phyloP scores from a whole-genome alignment of 2,329 filamentous ascomycete genomes.

The Helotiales sp. region DNA sequence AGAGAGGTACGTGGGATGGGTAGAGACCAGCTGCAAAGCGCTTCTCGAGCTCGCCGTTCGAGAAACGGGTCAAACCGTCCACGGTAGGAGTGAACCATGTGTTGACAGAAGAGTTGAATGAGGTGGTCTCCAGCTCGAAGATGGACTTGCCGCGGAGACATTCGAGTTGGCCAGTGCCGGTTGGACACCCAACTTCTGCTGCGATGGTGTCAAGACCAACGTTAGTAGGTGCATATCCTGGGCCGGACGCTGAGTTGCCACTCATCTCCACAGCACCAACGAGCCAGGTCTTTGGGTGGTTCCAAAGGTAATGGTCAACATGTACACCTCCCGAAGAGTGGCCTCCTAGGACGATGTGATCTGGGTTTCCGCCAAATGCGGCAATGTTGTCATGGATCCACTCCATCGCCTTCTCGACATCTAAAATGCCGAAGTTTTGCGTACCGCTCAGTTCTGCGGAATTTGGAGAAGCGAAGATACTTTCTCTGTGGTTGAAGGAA shows the following conservation, averaged over 20 bases:
- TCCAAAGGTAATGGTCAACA: constrained; percentile 51
- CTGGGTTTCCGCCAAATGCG: constrained; percentile 66
- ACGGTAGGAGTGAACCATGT: constrained; percentile 50
- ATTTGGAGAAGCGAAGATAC: constrained; percentile 49
- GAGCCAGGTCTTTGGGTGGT: constrained; percentile 47
- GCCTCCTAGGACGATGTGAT: constrained; percentile 53
- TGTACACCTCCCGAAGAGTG: constrained; percentile 46
- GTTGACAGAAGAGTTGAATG: constrained; percentile 47
- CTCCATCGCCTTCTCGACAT: constrained; percentile 60
- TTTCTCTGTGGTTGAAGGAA: constrained; percentile 50
- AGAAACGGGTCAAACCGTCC: constrained; percentile 44
- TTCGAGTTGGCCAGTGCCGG: constrained; percentile 44
- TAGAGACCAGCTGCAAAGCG: constrained; percentile 40
- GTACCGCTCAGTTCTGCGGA: constrained; percentile 15
- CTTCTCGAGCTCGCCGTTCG: constrained; percentile 40
- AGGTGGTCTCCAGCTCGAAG: constrained; percentile 41
- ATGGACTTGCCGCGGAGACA: constrained; percentile 45
- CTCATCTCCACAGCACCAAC: constrained; percentile 50
- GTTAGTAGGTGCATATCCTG: constrained; percentile 46
- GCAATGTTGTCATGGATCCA: constrained; percentile 67
- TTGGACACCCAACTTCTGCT: constrained; percentile 45
- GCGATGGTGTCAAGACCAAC: constrained; percentile 47
- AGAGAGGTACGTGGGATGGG: constrained; percentile 44
- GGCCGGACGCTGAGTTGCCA: constrained; percentile 49
- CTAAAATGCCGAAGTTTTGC: constrained; percentile 54